Percentiles rank a stretch among this genome's conserved stretches.
Evolutionary conservation across 2,329 filamentous ascomycete genomes (phyloP).

Genomic region (Exophiala spinifera): DNA sequence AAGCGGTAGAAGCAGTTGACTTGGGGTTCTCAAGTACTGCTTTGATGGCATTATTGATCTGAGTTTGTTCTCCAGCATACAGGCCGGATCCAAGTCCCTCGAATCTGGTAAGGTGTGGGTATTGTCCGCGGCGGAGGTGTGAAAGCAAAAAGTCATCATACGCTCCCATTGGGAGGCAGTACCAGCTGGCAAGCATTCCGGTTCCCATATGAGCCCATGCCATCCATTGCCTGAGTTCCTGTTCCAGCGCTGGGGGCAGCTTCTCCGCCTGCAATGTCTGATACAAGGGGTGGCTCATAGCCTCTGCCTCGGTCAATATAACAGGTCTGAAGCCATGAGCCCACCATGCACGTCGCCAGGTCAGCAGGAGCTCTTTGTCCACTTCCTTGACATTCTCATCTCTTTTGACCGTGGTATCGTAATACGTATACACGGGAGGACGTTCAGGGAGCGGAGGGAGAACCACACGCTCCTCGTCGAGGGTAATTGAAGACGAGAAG

Average conservation of each 20-base stretch:
- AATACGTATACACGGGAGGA: conserved; percentile 84
- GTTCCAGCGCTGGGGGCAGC: conserved; percentile 61
- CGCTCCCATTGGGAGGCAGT: conserved; percentile 79
- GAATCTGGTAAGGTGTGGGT: conserved; percentile 70
- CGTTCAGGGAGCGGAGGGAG: conserved; percentile 72
- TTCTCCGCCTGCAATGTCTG: conserved; percentile 62
- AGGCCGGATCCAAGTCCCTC: conserved; percentile 68
- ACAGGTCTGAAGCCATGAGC: conserved; percentile 85
- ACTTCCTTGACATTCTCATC: conserved; percentile 64
- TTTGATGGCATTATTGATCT: conserved; percentile 63
- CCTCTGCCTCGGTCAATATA: conserved; percentile 75
- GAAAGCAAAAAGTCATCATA: conserved; percentile 69
- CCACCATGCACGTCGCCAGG: conserved; percentile 95
- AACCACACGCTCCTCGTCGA: conserved; percentile 79
- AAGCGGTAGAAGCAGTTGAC: conserved; percentile 53
- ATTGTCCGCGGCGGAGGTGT: conserved; percentile 73
- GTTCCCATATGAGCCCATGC: conserved; percentile 90
- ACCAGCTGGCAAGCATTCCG: conserved; percentile 74
- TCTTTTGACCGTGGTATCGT: conserved; percentile 66
- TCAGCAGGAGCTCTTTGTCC: conserved; percentile 74
- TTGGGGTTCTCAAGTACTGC: conserved; percentile 56
- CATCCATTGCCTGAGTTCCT: conserved; percentile 77
- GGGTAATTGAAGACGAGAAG: conserved; percentile 74
- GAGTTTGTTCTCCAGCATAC: conserved; percentile 65
- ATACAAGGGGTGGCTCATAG: conserved; percentile 78